Conservation (phyloP, 164 flowering plant species). For the Piper betle region DNA sequence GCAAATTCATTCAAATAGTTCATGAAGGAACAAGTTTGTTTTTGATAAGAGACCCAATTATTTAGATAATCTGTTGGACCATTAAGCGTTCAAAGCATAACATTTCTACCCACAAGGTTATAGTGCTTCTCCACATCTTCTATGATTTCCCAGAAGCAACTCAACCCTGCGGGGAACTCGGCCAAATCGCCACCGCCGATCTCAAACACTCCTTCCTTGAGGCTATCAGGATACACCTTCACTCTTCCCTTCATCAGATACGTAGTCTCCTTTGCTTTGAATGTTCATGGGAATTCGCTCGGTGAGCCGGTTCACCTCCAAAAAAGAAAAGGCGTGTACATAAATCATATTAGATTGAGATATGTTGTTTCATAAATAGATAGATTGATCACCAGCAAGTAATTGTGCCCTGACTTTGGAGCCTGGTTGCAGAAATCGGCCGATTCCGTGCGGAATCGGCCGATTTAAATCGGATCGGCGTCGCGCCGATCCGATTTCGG, state of each 20-base stretch:
- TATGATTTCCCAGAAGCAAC: slow-evolving; percentile 84
- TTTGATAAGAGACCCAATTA: no score
- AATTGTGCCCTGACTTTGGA: no score
- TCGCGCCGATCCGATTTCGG: no score
- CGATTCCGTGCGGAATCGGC: no score
- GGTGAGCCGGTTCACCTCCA: slow-evolving; percentile 86
- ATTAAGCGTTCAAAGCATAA: no score
- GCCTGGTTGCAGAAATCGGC: no score
- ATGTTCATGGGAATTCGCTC: slow-evolving; percentile 92
- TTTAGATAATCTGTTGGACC: no score
- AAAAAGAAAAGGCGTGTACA: neutral
- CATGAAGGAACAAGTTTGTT: no score
- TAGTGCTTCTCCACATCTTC: slow-evolving; percentile 81
- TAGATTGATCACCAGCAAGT: neutral
- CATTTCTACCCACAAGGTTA: slow-evolving; percentile 30
- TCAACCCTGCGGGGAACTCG: slow-evolving; percentile 84
- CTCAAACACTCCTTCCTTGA: slow-evolving; percentile 49
- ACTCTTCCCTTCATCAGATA: slow-evolving; percentile 73
- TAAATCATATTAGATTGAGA: neutral
- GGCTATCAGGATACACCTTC: slow-evolving; percentile 62
- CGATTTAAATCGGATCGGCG: no score
- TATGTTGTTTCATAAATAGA: no score
- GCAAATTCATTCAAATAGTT: no score
- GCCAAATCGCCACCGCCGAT: slow-evolving; percentile 81
- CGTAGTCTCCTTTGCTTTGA: slow-evolving; percentile 54